A percentile compares a stretch with the other conserved stretches of the same genome.
phyloP scores from a whole-genome alignment of 495 filamentous ascomycete genomes.

The Penicillium dipodomyicola region DNA sequence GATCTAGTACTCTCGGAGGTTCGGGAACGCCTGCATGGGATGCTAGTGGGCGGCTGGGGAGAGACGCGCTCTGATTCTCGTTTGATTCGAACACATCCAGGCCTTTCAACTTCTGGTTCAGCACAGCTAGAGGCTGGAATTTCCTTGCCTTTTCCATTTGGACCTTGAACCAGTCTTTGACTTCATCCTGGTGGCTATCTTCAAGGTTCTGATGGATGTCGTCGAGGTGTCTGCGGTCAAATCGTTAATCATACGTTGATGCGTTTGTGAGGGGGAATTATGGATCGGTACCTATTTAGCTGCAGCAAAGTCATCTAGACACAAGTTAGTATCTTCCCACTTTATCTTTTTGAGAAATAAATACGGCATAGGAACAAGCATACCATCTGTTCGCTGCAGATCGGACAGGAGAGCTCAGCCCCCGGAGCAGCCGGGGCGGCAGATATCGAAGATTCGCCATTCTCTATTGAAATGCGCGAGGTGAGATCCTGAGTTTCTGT shows the following conservation, averaged over 20 bases:
- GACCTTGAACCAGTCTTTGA: constrained; percentile 96
- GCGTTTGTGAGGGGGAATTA: background rate
- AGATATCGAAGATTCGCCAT: constrained; percentile 47
- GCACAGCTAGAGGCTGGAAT: constrained; percentile 87
- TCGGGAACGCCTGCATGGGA: constrained; percentile 36
- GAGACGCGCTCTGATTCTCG: constrained; percentile 51
- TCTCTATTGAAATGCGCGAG: constrained; percentile 56
- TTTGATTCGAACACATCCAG: constrained; percentile 97
- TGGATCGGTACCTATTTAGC: constrained; percentile 67
- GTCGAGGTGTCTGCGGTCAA: constrained; percentile 73
- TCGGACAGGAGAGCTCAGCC: constrained; percentile 79
- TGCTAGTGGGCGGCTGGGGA: constrained; percentile 31
- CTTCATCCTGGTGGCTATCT: constrained; percentile 89
- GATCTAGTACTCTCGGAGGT: constrained; percentile 53
- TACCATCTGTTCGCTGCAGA: constrained; percentile 97
- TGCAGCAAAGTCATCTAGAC: constrained; percentile 84
- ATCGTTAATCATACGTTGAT: constrained; percentile 20
- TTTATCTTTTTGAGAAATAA: constrained; percentile 4
- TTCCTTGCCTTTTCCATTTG: constrained; percentile 94
- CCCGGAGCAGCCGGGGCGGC: constrained; percentile 54
- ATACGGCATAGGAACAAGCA: constrained; percentile 9
- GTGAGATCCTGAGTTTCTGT: constrained; percentile 57
- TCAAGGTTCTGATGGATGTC: constrained; percentile 92
- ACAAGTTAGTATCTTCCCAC: constrained; percentile 14
- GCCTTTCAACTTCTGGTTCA: constrained; percentile 96